Evolutionary conservation across 2,329 filamentous ascomycete genomes (phyloP).

Genomic region (Coniochaeta prunicola): DNA sequence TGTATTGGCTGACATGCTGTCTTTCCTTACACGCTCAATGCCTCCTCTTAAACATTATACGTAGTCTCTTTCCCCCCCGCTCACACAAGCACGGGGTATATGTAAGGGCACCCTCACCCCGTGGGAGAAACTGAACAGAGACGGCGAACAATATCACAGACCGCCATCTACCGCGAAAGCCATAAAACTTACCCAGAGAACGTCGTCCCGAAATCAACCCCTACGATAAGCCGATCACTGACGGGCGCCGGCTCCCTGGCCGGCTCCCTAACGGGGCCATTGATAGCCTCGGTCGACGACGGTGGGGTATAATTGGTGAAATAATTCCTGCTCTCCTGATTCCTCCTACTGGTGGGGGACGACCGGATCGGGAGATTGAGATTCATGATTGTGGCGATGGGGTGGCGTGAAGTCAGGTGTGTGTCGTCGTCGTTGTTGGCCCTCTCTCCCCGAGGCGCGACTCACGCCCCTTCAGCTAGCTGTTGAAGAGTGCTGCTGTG

Average conservation of each 20-base stretch:
- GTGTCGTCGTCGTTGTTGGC: not conserved
- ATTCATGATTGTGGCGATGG: constrained; percentile 29
- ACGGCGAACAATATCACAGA: not conserved
- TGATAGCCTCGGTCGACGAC: constrained; percentile 55
- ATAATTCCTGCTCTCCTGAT: constrained; percentile 49
- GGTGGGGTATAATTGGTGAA: constrained; percentile 47
- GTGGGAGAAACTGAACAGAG: too few species aligned
- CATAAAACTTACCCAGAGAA: constrained; percentile 59
- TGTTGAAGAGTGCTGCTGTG: not conserved
- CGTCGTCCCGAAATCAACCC: constrained; percentile 79
- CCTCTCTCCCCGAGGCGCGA: not conserved
- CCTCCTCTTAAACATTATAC: too few species aligned
- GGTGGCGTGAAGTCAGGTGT: not conserved
- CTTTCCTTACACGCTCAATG: too few species aligned
- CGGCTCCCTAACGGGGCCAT: constrained; percentile 51
- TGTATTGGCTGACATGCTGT: too few species aligned
- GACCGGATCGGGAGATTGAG: constrained; percentile 44
- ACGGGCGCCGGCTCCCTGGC: constrained; percentile 42
- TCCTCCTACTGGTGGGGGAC: constrained; percentile 38
- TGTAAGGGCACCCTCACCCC: too few species aligned
- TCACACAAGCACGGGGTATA: too few species aligned
- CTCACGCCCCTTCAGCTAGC: not conserved
- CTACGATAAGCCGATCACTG: constrained; percentile 64
- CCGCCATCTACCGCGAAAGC: not conserved
- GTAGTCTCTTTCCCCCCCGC: too few species aligned